Evolutionary conservation across 345 rosid genomes (phyloP).

Genomic region (Cochlearia excelsa): DNA sequence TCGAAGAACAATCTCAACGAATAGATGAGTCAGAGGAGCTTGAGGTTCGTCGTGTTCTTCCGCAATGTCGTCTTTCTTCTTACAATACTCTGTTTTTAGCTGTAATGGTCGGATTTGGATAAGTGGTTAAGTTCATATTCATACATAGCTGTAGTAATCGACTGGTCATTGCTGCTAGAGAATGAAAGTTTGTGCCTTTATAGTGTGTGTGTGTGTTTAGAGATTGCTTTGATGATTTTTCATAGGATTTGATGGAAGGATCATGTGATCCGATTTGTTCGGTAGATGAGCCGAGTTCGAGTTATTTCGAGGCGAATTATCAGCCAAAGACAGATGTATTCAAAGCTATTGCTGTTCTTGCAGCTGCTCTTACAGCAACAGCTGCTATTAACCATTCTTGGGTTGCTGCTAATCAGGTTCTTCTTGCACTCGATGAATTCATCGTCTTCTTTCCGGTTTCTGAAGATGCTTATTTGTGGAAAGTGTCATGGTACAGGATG

Average conservation of each 20-base stretch:
- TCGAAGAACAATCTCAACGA: conserved; percentile 35
- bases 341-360: conserved; percentile 74
- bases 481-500: conserved; percentile 55
- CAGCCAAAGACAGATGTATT: conserved; percentile 80
- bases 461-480: conserved; percentile 9
- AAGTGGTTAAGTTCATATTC: too few species aligned
- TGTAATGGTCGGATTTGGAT: neutral
- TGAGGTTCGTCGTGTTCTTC: conserved; percentile 42
- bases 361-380: conserved; percentile 76
- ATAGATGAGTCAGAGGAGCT: conserved; percentile 44
- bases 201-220: conserved; percentile 25
- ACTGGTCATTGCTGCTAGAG: neutral
- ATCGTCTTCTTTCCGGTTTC: neutral
- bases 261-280: conserved; percentile 88
- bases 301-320: conserved; percentile 58
- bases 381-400: conserved; percentile 86
- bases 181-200: neutral
- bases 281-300: conserved; percentile 77
- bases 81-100: neutral
- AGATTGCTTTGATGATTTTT: neutral
- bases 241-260: conserved; percentile 61
- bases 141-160: neutral
- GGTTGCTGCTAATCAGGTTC: conserved; percentile 96
- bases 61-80: neutral
- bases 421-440: neutral